Evolutionary conservation across 139 green algal genomes (phyloP), one percentile per base, ranked within the genome.

Genomic region (Micractinium sp.): DNA sequence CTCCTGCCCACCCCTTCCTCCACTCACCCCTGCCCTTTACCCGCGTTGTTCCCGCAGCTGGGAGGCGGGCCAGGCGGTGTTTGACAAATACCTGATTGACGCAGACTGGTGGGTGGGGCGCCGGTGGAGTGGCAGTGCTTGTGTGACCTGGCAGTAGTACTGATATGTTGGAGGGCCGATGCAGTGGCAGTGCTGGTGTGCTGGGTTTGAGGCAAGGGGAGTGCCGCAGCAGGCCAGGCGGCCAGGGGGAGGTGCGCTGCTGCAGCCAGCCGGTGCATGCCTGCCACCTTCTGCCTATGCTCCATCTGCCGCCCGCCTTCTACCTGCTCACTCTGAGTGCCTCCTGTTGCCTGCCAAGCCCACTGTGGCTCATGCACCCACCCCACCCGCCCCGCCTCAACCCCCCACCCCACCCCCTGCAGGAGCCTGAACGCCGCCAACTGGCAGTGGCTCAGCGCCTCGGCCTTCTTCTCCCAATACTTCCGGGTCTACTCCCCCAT

Each of bases 371-470:
- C 63, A 71, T 71, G 69, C 69, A 35, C 56, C 29, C 31, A 19
- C 0, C 31, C 1, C 29, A 0, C 18, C 47, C 18, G n/a, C 82
- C 36, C 35, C 23, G 22, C 36, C 60, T 25, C n/a, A n/a, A n/a
- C n/a, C n/a, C n/a, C n/a, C n/a, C n/a, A 0, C 1, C 81, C 25
- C 66, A 1, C 0, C 9, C 53, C 31, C 39, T 25, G 23, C 75
- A 89, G 86, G 86, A 73, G 82, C 66, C 87, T 98, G 20, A 98
- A 98, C 92, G 94, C 94, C 79, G 95, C 90, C 89, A 99, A 99
- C 93, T 99, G 97, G 98, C 96, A 98, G 95, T 99, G 98, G 97
- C 93, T 99, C 38, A 95, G 87, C 29, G 94, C 94, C 47, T 94
- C 80, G 19, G 93, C 96, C 39, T 99, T 99, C 92, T 99, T 99